Conservation (phyloP, 2,329 filamentous ascomycete species). For the Exophiala calicioides region DNA sequence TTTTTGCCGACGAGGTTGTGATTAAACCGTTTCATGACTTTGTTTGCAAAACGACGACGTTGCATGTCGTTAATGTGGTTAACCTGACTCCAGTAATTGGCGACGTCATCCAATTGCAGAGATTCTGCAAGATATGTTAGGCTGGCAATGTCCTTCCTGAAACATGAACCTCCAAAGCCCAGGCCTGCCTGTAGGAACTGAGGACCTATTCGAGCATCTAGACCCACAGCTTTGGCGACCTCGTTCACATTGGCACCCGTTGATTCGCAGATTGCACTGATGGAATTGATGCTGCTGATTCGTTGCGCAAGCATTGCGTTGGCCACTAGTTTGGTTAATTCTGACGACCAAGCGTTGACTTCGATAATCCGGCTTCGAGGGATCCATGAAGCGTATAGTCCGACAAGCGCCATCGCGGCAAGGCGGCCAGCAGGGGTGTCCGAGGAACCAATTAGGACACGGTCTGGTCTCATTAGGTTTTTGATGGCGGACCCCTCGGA, state of each 20-base stretch:
- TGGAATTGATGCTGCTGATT: conserved; percentile 77
- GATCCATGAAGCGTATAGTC: conserved; percentile 72
- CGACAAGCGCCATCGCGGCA: conserved; percentile 64
- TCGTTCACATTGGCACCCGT: conserved; percentile 76
- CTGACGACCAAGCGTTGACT: conserved; percentile 75
- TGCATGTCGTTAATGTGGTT: conserved; percentile 77
- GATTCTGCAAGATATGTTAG: conserved; percentile 72
- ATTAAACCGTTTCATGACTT: conserved; percentile 67
- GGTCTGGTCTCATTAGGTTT: conserved; percentile 69
- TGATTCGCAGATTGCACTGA: conserved; percentile 76
- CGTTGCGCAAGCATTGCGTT: conserved; percentile 80
- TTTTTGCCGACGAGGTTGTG: conserved; percentile 68
- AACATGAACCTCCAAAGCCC: conserved; percentile 79
- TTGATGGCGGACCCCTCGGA: conserved; percentile 74
- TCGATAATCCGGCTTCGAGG: conserved; percentile 66
- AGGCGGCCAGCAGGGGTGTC: conserved; percentile 60
- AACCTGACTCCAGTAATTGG: conserved; percentile 73
- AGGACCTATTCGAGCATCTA: conserved; percentile 70
- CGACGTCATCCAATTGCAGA: conserved; percentile 69
- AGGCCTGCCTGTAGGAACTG: conserved; percentile 74
- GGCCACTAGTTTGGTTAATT: conserved; percentile 75
- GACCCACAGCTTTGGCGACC: conserved; percentile 66
- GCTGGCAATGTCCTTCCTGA: conserved; percentile 77
- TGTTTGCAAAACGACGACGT: conserved; percentile 66
- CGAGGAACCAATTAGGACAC: conserved; percentile 72